Percentiles rank a stretch among this genome's conserved stretches.
Evolutionary conservation across 441 rosid species (phyloP).

Genomic region (Breynia disticha): DNA sequence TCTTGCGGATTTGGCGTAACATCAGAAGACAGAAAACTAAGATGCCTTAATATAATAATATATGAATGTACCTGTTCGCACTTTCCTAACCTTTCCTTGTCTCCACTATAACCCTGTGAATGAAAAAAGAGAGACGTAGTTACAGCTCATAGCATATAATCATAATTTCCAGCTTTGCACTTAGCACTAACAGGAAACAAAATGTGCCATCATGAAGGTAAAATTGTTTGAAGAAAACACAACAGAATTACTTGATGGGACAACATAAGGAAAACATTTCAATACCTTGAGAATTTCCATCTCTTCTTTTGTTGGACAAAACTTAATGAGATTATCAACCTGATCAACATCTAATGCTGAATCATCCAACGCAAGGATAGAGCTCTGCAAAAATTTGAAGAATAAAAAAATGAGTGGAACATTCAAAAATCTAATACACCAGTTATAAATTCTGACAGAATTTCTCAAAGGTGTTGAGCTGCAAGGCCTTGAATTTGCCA

Average conservation of each 20-base stretch:
- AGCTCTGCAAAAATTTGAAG: conserved; percentile 41
- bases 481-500: not conserved
- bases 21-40: conserved; percentile 1
- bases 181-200: too few relatives aligned
- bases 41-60: conserved; percentile 1
- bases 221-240: too few relatives aligned
- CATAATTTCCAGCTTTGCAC: too few relatives aligned
- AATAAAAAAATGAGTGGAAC: conserved; percentile 17
- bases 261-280: not conserved
- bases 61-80: conserved; percentile 69
- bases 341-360: conserved; percentile 82
- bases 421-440: conserved; percentile 6
- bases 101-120: conserved; percentile 62
- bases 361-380: conserved; percentile 79
- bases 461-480: conserved; percentile 3
- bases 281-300: conserved; percentile 72
- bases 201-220: too few relatives aligned
- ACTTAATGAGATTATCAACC: conserved; percentile 83
- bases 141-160: not conserved
- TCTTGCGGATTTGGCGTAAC: not conserved
- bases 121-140: conserved; percentile 2
- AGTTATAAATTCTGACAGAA: conserved; percentile 6
- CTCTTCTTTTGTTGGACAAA: conserved; percentile 97
- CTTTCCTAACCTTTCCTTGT: conserved; percentile 72
- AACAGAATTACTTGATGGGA: too few relatives aligned